Percentiles rank a stretch among this genome's conserved stretches.
These are phyloP conservation scores for Candida albicans DNA, from an alignment of 1,139 yeast genomes.

Conservation along the genomic window DNA sequence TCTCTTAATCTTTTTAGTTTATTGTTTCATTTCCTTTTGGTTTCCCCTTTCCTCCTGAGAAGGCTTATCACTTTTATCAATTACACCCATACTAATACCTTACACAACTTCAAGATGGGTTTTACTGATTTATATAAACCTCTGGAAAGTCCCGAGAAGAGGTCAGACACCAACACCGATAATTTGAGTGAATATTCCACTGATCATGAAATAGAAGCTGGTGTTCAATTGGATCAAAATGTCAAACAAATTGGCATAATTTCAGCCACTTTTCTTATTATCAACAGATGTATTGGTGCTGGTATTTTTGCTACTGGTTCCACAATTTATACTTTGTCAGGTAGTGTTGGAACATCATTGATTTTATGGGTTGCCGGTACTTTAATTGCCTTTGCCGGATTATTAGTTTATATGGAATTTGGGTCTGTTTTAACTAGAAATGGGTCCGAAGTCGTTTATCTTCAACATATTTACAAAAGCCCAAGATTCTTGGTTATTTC, in stretches of 20 bases:
- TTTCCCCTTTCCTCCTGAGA: not conserved
- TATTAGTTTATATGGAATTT: slow-evolving; percentile 78
- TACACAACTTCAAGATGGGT: slow-evolving; percentile 6
- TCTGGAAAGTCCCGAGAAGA: slow-evolving; percentile 4
- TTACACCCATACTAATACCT: not conserved
- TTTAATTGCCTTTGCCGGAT: slow-evolving; percentile 69
- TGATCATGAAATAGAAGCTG: slow-evolving; percentile 28
- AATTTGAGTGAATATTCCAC: slow-evolving; percentile 18
- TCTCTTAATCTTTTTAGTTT: too few relatives aligned
- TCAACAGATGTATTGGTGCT: slow-evolving; percentile 84
- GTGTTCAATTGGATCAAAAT: slow-evolving; percentile 50
- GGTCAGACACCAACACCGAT: slow-evolving; percentile 11
- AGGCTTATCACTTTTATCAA: not conserved
- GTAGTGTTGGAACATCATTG: slow-evolving; percentile 74
- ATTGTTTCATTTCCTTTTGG: not conserved
- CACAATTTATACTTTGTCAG: slow-evolving; percentile 66
- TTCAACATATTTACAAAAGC: slow-evolving; percentile 67
- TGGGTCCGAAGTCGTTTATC: slow-evolving; percentile 86
- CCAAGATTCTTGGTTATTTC: slow-evolving; percentile 73
- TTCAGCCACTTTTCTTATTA: slow-evolving; percentile 69
- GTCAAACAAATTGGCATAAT: slow-evolving; percentile 59
- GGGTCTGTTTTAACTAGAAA: slow-evolving; percentile 83
- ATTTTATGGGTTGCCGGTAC: slow-evolving; percentile 80
- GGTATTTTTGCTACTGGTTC: slow-evolving; percentile 87
- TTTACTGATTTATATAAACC: slow-evolving; percentile 9